Base-by-base conservation (phyloP, 2,329 filamentous ascomycete species). In the Penicillium brevicompactum region DNA sequence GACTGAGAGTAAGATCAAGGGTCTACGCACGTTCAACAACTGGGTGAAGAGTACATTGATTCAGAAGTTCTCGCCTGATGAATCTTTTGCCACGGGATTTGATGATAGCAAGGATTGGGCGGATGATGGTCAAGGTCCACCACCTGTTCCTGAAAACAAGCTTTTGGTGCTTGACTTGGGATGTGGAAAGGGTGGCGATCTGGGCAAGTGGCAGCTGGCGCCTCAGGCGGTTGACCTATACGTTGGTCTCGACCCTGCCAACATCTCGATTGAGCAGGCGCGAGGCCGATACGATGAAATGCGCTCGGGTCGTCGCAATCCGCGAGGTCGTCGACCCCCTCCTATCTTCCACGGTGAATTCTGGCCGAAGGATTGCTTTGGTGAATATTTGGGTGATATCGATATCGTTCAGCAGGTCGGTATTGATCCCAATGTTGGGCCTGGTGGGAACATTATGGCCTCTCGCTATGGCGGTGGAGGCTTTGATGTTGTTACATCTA, bases 21-120 rank as follows among this genome's bases (percentile, higher is more conserved):
- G 94, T 0, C 79, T 99, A 50, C 86, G 94, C 50, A 91, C 89
- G 63, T 94, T 96, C 80, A 99, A 99, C 78, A 99, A 99, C 75
- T 99, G 94, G 94, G 85, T 99, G 76, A 99, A 99, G 81, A 96
- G 91, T 70, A 93, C 90, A 47, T 85, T 97, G 64, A 97, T 99
- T 64, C 92, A 97, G 71, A 97, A 96, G 72, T 97, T 97, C 76
- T 91, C 91, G 4, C 89, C 90, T 0, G 87, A 88, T 61, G 89
- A 93, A 72, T 87, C 90, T 57, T 87, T 87, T 62, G 78, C 83
- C 0, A 84, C 87, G 2, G 73, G 72, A n/a, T 68, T 67, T 22
- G 67, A 66, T 34, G 84, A 74, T 51, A 70, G 68, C 40, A 73
- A 75, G 54, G 74, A 76, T n/a, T 78, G 74, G 76, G 73, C 73